Conservation (phyloP, 306 rosid genomes). For the Purshia tridentata region DNA sequence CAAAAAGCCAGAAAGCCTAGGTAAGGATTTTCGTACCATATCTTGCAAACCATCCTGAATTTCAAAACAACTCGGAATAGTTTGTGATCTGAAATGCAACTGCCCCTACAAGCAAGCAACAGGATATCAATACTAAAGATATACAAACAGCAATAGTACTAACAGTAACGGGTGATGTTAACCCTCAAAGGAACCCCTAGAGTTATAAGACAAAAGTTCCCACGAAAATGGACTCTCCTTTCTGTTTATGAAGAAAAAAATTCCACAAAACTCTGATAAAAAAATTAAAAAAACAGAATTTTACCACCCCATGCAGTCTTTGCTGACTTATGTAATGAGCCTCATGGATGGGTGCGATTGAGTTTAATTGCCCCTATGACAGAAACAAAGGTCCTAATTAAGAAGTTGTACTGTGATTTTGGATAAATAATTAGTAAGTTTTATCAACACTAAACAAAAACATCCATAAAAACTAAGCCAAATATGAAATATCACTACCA, state of each 20-base stretch:
- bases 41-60: slow-evolving; percentile 34
- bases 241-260: not conserved
- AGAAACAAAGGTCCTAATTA: slow-evolving; percentile 11
- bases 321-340: slow-evolving; percentile 30
- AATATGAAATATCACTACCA: slow-evolving; percentile 23
- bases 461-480: not conserved
- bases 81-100: slow-evolving; percentile 41
- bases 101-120: slow-evolving; percentile 39
- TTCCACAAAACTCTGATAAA: slow-evolving; percentile 1
- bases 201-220: not conserved
- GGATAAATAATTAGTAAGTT: not conserved
- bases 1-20: not conserved
- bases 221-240: slow-evolving; percentile 5
- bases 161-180: not conserved
- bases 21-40: slow-evolving; percentile 24
- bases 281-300: slow-evolving; percentile 6
- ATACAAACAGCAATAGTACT: not conserved
- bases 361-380: slow-evolving; percentile 42
- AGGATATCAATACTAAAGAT: not conserved
- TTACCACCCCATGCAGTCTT: slow-evolving; percentile 50
- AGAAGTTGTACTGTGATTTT: not conserved
- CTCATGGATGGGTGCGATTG: slow-evolving; percentile 41
- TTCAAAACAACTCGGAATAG: slow-evolving; percentile 25
- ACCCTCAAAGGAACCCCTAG: not conserved
- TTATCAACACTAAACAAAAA: not conserved